Evolutionary conservation across 257 asterid species (phyloP), one percentile per base, ranked within the genome.

Genomic region (Salvia splendens): DNA sequence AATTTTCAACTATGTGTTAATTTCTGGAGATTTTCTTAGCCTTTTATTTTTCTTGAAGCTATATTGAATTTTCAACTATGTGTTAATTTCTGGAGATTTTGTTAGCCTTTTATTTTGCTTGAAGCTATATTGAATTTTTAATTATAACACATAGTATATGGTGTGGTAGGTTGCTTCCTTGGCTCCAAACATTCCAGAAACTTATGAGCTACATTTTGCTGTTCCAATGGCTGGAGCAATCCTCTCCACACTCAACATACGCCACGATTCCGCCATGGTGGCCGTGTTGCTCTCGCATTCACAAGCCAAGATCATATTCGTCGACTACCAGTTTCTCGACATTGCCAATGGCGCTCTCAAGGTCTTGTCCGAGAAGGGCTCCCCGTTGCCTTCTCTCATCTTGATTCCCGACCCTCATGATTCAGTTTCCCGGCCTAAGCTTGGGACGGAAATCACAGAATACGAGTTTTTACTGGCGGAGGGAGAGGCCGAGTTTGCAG

Each of bases 191-290:
- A 65, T 86, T 33, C 95, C 95, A 35, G 85, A 81, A 54, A 75
- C 76, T 15, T 83, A 84, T 20, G 96, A 89, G 83, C 78, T 86
- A 28, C 92, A 86, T 68, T 89, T 89, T 57, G 82, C 76, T 2
- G 88, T 80, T 64, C 95, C 96, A 63, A 86, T 89, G 91, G 84
- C 84, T 3, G 88, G 92, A 30, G 95, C 89, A 3, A 58, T 89
- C 64, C 88, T 84, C 10, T 83, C 84, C 54, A 57, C 95, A 2
- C 83, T 89, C 5, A 89, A 89, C 65, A 56, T 72, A 8, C 71
- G 69, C 64, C 79, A 84, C 5, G 80, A 78, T 53, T 65, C 85
- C 8, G 14, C 84, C 4, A 78, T 80, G 75, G 76, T 84, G 15
- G 74, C 89, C 2, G 47, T 33, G 4, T 55, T 75, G 78, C 89